Conservation (phyloP, 495 filamentous ascomycete species). For the Articulospora tetracladia region DNA sequence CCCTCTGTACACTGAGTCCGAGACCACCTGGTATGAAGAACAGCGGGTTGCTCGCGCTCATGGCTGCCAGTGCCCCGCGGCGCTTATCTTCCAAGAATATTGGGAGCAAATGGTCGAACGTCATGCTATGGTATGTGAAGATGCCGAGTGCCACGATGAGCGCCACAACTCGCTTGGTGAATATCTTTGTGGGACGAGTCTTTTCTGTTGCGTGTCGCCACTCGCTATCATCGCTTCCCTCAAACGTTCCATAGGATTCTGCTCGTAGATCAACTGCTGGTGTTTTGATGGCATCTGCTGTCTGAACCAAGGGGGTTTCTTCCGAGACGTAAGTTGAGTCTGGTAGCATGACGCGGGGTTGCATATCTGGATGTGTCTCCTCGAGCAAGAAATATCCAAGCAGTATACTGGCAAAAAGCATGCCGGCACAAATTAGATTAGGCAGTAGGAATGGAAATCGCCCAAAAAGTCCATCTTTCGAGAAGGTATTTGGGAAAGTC, state of each 20-base stretch:
- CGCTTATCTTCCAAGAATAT: constrained; percentile 60
- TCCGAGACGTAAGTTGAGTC: constrained; percentile 24
- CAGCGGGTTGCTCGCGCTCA: constrained; percentile 8
- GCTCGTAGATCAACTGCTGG: constrained; percentile 68
- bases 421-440: constrained; percentile 80
- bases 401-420: constrained; percentile 73
- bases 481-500: constrained; percentile 67
- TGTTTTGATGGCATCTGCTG: constrained; percentile 48
- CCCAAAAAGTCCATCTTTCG: constrained; percentile 72
- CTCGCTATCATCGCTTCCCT: constrained; percentile 20
- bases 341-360: constrained; percentile 18
- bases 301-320: constrained; percentile 23
- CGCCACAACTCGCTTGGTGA: constrained; percentile 77
- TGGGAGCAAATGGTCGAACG: constrained; percentile 89
- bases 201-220: constrained; percentile 15
- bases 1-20: constrained; percentile 70
- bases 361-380: constrained; percentile 79
- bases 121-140: constrained; percentile 87
- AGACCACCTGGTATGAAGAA: constrained; percentile 73
- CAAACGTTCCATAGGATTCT: constrained; percentile 41
- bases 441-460: constrained; percentile 87
- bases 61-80: not conserved
- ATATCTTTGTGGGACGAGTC: constrained; percentile 41
- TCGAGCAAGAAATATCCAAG: constrained; percentile 88
- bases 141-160: constrained; percentile 87